These are phyloP conservation scores for Chalciporus chontae DNA, from an alignment of 768 basidiomycete species.

Conservation along the genomic window DNA sequence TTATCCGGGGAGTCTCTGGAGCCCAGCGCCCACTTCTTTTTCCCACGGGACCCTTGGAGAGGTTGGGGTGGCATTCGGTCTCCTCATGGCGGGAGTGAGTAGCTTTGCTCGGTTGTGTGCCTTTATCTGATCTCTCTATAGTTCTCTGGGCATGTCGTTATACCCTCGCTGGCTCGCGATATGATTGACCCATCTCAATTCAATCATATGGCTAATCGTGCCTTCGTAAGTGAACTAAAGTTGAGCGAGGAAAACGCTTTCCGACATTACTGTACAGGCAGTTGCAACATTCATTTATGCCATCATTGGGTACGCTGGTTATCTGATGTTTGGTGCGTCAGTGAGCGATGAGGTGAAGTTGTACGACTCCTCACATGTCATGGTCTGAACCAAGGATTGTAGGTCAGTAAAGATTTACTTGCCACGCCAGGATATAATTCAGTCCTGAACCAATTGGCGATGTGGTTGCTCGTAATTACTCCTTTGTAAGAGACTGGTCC, in stretches of 20 bases:
- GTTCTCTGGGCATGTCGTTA: conserved; percentile 91
- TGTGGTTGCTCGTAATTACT: conserved; percentile 84
- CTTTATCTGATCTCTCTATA: conserved; percentile 23
- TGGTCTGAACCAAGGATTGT: background rate
- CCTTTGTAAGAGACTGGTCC: conserved; percentile 49
- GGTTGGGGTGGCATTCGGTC: conserved; percentile 78
- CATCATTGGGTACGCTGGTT: conserved; percentile 78
- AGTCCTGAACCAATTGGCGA: conserved; percentile 63
- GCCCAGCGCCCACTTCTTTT: conserved; percentile 65
- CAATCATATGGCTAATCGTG: conserved; percentile 76
- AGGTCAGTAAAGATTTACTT: conserved; percentile 85
- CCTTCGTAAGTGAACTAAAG: conserved; percentile 60
- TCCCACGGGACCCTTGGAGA: conserved; percentile 50
- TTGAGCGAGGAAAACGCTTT: background rate
- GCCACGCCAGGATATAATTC: conserved; percentile 69
- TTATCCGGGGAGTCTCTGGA: conserved; percentile 78
- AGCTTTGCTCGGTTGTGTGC: background rate
- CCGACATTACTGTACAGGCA: conserved; percentile 34
- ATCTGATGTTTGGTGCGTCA: conserved; percentile 82
- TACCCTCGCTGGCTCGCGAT: conserved; percentile 86
- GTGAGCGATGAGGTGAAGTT: conserved; percentile 75
- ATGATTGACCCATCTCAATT: conserved; percentile 84
- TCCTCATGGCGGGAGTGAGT: conserved; percentile 88
- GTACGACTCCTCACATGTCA: background rate
- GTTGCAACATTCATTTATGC: conserved; percentile 60